Evolutionary conservation across 192 early-diverging fungal genomes (phyloP).

Genomic region (Coemansia sp.): DNA sequence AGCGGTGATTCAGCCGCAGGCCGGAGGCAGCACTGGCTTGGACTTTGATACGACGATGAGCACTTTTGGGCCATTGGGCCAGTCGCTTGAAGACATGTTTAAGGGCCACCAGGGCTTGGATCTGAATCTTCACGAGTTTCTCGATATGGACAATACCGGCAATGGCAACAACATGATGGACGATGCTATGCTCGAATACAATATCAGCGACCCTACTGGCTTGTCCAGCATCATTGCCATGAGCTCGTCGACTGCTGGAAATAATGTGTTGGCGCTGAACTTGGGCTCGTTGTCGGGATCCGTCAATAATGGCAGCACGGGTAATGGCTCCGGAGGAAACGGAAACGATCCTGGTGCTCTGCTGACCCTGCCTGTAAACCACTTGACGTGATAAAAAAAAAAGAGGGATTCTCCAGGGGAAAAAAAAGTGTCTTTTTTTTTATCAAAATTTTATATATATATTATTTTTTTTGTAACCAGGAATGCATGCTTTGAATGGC

Average conservation of each 20-base stretch:
- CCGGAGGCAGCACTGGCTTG: background rate
- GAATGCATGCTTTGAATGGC: background rate
- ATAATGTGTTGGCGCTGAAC: background rate
- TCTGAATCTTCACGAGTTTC: conserved; percentile 18
- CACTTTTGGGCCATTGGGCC: conserved; percentile 1
- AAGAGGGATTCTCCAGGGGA: background rate
- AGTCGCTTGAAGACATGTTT: background rate
- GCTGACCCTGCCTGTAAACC: conserved; percentile 3
- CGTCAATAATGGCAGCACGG: background rate
- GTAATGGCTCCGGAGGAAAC: background rate
- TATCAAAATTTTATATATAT: background rate
- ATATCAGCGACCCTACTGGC: background rate
- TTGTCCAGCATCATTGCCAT: conserved; percentile 4
- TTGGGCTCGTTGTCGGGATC: background rate
- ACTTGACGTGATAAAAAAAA: background rate
- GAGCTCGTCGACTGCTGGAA: background rate
- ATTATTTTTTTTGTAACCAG: background rate
- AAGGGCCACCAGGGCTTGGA: conserved; percentile 10
- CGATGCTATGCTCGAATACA: background rate
- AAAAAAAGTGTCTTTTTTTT: background rate
- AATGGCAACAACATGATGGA: conserved; percentile 8
- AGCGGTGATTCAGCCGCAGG: conserved; percentile 8
- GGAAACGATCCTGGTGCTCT: background rate
- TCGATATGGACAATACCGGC: background rate
- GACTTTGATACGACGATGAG: conserved; percentile 8